A percentile compares a stretch with the other conserved stretches of the same genome.
These are phyloP conservation scores for Diddensiella caesifluorescens DNA, from an alignment of 805 yeast species.

Conservation along the genomic window DNA sequence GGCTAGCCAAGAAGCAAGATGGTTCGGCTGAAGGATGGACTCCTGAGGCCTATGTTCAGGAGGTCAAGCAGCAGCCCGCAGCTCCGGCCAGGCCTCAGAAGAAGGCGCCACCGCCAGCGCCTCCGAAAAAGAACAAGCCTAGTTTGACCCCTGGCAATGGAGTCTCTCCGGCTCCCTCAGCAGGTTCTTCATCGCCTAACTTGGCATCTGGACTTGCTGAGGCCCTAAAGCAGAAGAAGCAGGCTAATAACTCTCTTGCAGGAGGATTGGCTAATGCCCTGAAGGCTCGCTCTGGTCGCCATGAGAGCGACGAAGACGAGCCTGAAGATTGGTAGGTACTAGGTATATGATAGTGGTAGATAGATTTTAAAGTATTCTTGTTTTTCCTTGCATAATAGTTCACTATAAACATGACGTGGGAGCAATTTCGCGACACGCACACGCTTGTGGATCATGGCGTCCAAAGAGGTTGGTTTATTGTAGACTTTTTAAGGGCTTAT, in stretches of 20 bases:
- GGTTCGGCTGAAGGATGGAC: conserved; percentile 92
- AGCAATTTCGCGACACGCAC: no score
- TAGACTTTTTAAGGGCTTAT: background rate
- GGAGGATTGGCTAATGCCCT: conserved; percentile 89
- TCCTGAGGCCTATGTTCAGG: conserved; percentile 81
- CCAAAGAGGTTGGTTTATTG: conserved; percentile 22
- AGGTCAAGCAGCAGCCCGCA: conserved; percentile 22
- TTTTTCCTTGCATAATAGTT: no score
- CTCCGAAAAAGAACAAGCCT: conserved; percentile 21
- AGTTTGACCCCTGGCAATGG: conserved; percentile 18
- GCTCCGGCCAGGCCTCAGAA: conserved; percentile 27
- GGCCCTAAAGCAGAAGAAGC: conserved; percentile 59
- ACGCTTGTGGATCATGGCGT: conserved; percentile 23
- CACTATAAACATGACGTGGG: no score
- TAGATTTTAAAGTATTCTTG: no score
- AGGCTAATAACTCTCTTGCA: conserved; percentile 58
- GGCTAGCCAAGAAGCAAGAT: conserved; percentile 72
- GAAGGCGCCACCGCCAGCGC: conserved; percentile 27
- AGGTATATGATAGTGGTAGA: no score
- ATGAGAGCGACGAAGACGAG: conserved; percentile 57
- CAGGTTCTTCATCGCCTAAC: conserved; percentile 28
- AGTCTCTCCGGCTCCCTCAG: conserved; percentile 19
- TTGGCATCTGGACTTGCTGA: conserved; percentile 59
- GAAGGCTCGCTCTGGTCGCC: conserved; percentile 66
- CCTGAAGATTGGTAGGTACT: conserved; percentile 33